Evolutionary conservation across 371 early-diverging fungal species (phyloP), one percentile per base, ranked within the genome.

Genomic region (Fennellomyces sp.): DNA sequence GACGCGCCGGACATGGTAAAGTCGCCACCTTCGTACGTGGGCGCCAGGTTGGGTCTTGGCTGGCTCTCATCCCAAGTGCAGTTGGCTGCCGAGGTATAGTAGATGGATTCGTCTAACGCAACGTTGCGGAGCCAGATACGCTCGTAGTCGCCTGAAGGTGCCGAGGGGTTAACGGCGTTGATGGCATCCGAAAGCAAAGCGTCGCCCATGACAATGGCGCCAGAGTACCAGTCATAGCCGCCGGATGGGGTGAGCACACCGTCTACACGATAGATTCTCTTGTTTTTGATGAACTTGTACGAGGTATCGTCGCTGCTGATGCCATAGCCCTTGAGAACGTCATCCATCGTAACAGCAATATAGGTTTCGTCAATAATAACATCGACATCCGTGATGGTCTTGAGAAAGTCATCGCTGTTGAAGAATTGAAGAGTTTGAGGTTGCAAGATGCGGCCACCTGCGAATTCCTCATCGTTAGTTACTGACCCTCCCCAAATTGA

Each of bases 351-450:
- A 51, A 72, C 65, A 4, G 76, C 81, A 26, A 75, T 67, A 35
- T 81, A 85, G 25, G 89, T 83, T 69, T 92, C 91, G 69, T 91
- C 91, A 63, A 92, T 85, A 39, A 90, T 53, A 25, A 91, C 74
- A 55, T 92, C 92, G 26, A 79, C 91, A 29, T 82, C 65, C n/a
- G 65, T 63, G 36, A 90, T 68, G 2, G 84, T 87, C 5, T 64
- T 58, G 25, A 83, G 68, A 61, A 92, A 85, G 2, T 73, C 83
- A 2, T 69, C 60, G 19, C 78, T 61, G 35, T 68, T 68, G 29
- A 59, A 52, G 48, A 79, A 89, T 11, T 52, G 65, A 13, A 66
- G 63, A 47, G 41, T 64, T 60, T 53, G 65, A 17, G 45, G 35
- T 39, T 45, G 51, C 25, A 59, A 69, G 60, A 84, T 72, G 55